Evolutionary conservation across 2,329 filamentous ascomycete species (phyloP).

Genomic region (Arachnomyces sp.): DNA sequence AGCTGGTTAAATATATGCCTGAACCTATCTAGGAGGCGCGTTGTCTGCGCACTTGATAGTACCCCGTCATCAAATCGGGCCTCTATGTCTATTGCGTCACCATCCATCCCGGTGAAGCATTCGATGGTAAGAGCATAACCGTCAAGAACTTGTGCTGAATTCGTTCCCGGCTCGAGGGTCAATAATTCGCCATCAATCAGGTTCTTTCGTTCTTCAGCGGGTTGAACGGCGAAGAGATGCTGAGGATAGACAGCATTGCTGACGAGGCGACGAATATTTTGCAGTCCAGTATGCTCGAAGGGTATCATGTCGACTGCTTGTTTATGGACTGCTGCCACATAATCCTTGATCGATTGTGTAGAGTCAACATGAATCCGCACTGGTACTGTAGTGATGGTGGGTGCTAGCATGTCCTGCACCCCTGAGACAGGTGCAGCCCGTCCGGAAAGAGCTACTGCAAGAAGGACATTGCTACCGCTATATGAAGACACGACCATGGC

Average conservation of each 20-base stretch:
- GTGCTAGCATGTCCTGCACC: constrained; percentile 34
- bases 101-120: constrained; percentile 26
- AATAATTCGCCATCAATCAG: too few relatives aligned
- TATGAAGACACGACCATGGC: constrained; percentile 29
- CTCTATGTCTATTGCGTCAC: neutral
- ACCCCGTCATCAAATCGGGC: neutral
- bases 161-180: neutral
- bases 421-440: constrained; percentile 30
- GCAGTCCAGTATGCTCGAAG: constrained; percentile 50
- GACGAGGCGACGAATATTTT: constrained; percentile 44
- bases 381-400: constrained; percentile 35
- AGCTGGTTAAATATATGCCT: neutral
- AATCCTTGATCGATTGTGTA: constrained; percentile 34
- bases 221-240: constrained; percentile 28
- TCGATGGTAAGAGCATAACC: neutral
- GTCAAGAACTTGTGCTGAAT: neutral
- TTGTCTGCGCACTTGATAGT: neutral
- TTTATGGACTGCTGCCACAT: constrained; percentile 47
- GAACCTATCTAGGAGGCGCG: neutral
- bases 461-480: constrained; percentile 29
- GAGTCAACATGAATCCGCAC: constrained; percentile 26
- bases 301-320: constrained; percentile 48
- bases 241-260: constrained; percentile 34
- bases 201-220: neutral
- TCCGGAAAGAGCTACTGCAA: constrained; percentile 35